phyloP scores from a whole-genome alignment of 2,329 filamentous ascomycete genomes.

The Pseudogymnoascus sp. region DNA sequence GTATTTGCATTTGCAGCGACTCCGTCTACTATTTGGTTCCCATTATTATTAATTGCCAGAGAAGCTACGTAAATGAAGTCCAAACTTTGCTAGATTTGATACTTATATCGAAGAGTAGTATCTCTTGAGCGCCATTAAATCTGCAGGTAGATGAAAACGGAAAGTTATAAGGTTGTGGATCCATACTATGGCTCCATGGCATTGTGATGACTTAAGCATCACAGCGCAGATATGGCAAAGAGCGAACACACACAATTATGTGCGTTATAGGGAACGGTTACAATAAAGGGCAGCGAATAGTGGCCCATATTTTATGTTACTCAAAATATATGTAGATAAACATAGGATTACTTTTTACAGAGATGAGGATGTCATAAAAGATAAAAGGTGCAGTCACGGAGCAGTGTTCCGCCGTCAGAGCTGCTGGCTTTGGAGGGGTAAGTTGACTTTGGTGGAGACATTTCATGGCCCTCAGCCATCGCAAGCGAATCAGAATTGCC shows the following conservation, averaged over 20 bases:
- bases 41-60: constrained; percentile 2
- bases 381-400: neutral
- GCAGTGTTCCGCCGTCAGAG: neutral
- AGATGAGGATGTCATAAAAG: constrained; percentile 4
- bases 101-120: neutral
- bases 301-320: constrained; percentile 5
- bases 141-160: constrained; percentile 9
- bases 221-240: neutral
- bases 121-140: neutral
- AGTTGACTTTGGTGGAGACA: constrained; percentile 8
- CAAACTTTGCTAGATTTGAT: neutral
- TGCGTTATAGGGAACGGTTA: neutral
- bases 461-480: neutral
- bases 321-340: constrained; percentile 5
- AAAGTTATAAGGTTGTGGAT: constrained; percentile 11
- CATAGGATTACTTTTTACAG: neutral
- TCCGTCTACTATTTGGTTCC: neutral
- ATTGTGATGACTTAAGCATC: constrained; percentile 4
- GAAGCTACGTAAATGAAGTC: neutral
- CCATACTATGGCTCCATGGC: neutral
- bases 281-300: constrained; percentile 5
- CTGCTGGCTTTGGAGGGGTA: neutral
- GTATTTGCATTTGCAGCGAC: neutral
- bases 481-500: constrained; percentile 4
- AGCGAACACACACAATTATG: neutral